These are phyloP conservation scores for Nemania abortiva DNA, from an alignment of 2,329 filamentous ascomycete species.

Conservation along the genomic window DNA sequence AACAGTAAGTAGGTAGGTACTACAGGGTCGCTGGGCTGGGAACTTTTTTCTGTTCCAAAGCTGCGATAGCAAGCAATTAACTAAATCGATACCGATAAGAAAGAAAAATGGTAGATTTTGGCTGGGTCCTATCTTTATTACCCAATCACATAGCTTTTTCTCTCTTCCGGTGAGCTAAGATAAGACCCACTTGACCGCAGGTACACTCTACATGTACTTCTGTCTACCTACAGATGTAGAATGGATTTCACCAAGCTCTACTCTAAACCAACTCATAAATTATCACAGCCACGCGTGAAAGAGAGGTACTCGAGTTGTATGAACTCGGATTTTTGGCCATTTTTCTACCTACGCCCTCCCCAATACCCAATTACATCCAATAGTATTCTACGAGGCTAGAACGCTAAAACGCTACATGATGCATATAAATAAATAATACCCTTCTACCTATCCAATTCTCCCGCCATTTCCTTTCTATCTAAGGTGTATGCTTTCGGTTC, in stretches of 20 bases:
- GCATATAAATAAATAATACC: slow-evolving; percentile 3
- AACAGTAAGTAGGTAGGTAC: background rate
- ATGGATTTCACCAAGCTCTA: background rate
- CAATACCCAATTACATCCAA: slow-evolving; percentile 10
- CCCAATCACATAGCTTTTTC: slow-evolving; percentile 23
- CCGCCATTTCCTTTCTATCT: background rate
- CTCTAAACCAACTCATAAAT: background rate
- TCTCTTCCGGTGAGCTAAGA: slow-evolving; percentile 10
- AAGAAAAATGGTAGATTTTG: slow-evolving; percentile 18
- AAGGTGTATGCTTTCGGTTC: slow-evolving; percentile 39
- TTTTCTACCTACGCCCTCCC: background rate
- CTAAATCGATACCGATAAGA: slow-evolving; percentile 37
- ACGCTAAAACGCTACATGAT: background rate
- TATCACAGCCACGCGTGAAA: background rate
- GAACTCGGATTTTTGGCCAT: background rate
- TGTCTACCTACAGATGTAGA: no score
- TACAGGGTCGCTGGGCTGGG: slow-evolving; percentile 4
- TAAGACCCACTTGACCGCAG: background rate
- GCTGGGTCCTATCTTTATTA: slow-evolving; percentile 16
- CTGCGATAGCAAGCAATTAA: slow-evolving; percentile 26
- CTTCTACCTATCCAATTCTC: background rate
- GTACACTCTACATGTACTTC: background rate
- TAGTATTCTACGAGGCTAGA: background rate
- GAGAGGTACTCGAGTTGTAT: background rate
- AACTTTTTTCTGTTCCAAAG: slow-evolving; percentile 35